These are phyloP conservation scores for Selaginella moellendorffii DNA, from an alignment of 75 land plant species.

Conservation along the genomic window DNA sequence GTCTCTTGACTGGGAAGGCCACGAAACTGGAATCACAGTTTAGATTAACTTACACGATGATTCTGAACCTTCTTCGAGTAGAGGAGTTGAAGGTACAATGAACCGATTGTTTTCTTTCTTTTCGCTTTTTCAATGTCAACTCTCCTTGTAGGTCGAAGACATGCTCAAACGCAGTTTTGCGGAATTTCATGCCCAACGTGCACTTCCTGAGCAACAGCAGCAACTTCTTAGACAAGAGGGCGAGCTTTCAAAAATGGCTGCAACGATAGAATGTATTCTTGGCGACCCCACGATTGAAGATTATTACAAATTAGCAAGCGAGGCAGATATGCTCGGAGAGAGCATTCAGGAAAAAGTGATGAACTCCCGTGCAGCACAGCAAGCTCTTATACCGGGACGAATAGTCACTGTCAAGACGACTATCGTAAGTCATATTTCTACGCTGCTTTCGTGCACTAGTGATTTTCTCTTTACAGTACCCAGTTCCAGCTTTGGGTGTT, in stretches of 20 bases:
- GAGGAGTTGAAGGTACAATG: constrained; percentile 78
- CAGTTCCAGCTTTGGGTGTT: constrained; percentile 6
- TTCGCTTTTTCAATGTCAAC: neutral
- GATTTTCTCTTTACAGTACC: neutral
- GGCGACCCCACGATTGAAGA: constrained; percentile 95
- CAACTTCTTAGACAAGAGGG: constrained; percentile 50
- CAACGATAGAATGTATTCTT: constrained; percentile 83
- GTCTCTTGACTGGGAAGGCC: constrained; percentile 70
- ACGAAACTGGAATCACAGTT: constrained; percentile 93
- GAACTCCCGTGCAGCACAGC: constrained; percentile 60
- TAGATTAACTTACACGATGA: constrained; percentile 92
- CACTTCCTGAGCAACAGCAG: constrained; percentile 73
- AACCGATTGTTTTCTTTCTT: neutral
- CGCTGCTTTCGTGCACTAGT: neutral
- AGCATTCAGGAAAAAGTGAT: constrained; percentile 43
- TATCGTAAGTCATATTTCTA: constrained; percentile 33
- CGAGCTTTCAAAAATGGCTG: constrained; percentile 59
- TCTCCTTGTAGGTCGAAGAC: constrained; percentile 71
- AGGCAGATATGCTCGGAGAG: constrained; percentile 45
- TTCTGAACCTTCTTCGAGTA: constrained; percentile 92
- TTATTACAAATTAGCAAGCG: constrained; percentile 44
- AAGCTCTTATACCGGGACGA: constrained; percentile 69
- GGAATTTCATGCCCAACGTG: constrained; percentile 93
- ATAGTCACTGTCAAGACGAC: constrained; percentile 62
- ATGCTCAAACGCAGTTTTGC: constrained; percentile 99